These are phyloP conservation scores for Sporothrix luriei DNA, from an alignment of 2,329 filamentous ascomycete species.

Conservation along the genomic window DNA sequence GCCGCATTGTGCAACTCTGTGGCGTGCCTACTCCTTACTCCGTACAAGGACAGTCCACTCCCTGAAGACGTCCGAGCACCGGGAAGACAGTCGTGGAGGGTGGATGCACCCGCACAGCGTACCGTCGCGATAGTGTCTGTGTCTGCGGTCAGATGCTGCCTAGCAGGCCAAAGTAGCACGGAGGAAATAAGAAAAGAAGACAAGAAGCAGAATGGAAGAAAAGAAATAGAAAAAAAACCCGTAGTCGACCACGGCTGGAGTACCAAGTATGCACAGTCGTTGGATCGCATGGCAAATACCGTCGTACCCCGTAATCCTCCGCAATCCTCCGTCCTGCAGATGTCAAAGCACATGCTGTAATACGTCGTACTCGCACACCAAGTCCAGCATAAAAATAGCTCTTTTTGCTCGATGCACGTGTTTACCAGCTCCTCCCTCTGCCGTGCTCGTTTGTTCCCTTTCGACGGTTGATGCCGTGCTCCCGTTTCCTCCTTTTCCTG, in stretches of 20 bases:
- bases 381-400: not conserved
- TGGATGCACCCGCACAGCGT: constrained; percentile 18
- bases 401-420: not conserved
- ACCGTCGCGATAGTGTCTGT: constrained; percentile 9
- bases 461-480: not conserved
- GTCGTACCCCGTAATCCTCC: not conserved
- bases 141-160: not conserved
- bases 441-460: not conserved
- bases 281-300: not conserved
- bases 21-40: too few relatives aligned
- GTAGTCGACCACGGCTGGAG: constrained; percentile 7
- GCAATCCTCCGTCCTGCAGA: too few relatives aligned
- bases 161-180: not conserved
- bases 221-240: not conserved
- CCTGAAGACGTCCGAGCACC: not conserved
- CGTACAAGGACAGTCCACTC: too few relatives aligned
- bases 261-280: not conserved
- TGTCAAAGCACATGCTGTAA: not conserved
- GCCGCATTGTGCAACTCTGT: too few relatives aligned
- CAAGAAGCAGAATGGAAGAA: not conserved
- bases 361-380: too few relatives aligned
- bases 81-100: not conserved
- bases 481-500: not conserved
- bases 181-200: not conserved
- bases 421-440: too few relatives aligned